Evolutionary conservation across 176 grass and related monocot genomes (phyloP), one percentile per base, ranked within the genome.

Genomic region (Oryza meridionalis): DNA sequence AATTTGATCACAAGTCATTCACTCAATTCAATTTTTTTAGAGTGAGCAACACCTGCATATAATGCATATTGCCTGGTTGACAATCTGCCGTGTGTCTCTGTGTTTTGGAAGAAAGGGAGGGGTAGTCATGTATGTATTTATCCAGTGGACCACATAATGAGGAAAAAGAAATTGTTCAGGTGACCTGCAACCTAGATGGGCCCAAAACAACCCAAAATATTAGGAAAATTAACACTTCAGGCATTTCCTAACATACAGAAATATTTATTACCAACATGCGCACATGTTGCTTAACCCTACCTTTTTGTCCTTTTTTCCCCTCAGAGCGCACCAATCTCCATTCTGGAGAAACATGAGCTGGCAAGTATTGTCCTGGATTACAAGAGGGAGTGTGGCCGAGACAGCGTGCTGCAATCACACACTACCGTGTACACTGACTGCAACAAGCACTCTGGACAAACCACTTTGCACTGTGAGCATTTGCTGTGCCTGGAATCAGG

Each of bases 311-410:
- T 35, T 61, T 64, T 46, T 11, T 0, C 29, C 11, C 49, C 4
- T 46, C 32, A 98, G 96, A 94, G 96, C 67, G 96, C 96, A 62
- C 93, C 96, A n/a, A 98, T 98, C 6, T 88, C 89, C 68, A 96
- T 98, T 53, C 83, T 98, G 70, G 96, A 98, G 90, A 96, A 93
- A 72, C 93, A 98, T 84, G 89, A 94, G 85, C 75, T 98, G 65
- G 87, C 96, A 8, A 85, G 91, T 35, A 91, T 98, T 86, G 90
- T 90, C 15, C 80, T 98, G 22, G 93, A 98, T 43, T 98, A 98
- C 84, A 91, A 87, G 67, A 91, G 93, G 61, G 96, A 98, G 40
- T 98, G 96, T 53, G 91, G 89, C 31, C 88, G 88, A 66, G 86
- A 93, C 67, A 95, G 87, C 59, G 89, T 98, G 12, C 87, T 98